These are phyloP conservation scores for Tetracladium maxilliforme DNA, from an alignment of 2,329 filamentous ascomycete species.

Conservation along the genomic window DNA sequence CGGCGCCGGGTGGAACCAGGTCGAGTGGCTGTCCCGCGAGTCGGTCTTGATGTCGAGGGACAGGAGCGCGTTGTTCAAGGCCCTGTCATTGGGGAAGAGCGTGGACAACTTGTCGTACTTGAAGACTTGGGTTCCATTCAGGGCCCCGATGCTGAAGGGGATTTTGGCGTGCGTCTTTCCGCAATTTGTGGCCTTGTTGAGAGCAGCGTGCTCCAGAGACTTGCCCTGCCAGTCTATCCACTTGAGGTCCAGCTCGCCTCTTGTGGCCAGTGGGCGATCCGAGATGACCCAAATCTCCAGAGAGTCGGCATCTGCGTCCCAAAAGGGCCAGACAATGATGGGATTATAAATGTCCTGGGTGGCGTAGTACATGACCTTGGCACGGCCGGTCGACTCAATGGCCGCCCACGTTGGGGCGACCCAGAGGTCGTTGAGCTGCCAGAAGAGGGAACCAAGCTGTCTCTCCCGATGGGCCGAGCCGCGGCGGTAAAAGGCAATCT, in stretches of 20 bases:
- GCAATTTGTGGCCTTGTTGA: too few species aligned
- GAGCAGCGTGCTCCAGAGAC: too few species aligned
- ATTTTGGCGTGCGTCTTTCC: neutral
- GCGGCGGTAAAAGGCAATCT: conserved; percentile 46
- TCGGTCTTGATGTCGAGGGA: conserved; percentile 7
- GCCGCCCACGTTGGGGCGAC: conserved; percentile 49
- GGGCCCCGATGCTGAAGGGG: conserved; percentile 6
- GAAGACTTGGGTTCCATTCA: conserved; percentile 9
- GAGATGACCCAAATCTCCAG: conserved; percentile 39
- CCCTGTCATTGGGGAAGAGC: conserved; percentile 4
- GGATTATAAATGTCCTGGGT: conserved; percentile 40
- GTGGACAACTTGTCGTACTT: conserved; percentile 4
- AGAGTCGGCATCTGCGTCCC: conserved; percentile 30
- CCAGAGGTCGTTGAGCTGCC: conserved; percentile 53
- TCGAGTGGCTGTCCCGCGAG: neutral
- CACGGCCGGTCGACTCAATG: conserved; percentile 46
- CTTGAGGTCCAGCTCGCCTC: conserved; percentile 27
- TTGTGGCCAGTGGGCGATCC: conserved; percentile 35
- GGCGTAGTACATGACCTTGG: conserved; percentile 46
- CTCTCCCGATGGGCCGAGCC: conserved; percentile 41
- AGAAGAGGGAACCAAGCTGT: conserved; percentile 45
- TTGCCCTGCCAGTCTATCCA: conserved; percentile 36
- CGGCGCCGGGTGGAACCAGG: neutral
- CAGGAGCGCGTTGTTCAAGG: conserved; percentile 8
- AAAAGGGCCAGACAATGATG: conserved; percentile 43